Evolutionary conservation across 148 eudicot species (phyloP).

Genomic region (Amaranthus cruentus): DNA sequence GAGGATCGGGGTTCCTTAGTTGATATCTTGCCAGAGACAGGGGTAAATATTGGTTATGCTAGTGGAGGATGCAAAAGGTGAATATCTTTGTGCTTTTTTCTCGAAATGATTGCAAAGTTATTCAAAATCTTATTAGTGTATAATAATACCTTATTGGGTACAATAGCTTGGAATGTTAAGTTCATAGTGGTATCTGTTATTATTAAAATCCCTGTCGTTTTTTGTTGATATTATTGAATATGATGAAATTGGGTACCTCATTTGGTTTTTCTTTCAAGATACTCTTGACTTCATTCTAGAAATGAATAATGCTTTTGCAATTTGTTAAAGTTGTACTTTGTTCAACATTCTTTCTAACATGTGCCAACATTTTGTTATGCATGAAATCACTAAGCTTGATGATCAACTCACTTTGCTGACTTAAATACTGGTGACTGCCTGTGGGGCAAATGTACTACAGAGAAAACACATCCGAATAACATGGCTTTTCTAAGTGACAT

Average conservation of each 20-base stretch:
- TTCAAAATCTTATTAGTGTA: slow-evolving; percentile 11
- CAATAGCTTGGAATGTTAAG: not conserved
- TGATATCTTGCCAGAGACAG: slow-evolving; percentile 42
- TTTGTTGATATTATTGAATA: not conserved
- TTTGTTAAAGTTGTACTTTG: not conserved
- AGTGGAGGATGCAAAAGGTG: slow-evolving; percentile 93
- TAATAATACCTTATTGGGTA: not conserved
- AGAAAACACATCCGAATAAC: not conserved
- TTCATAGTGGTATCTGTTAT: not conserved
- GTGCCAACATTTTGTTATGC: not conserved
- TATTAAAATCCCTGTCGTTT: not conserved
- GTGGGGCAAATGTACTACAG: not conserved
- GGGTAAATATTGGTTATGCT: slow-evolving; percentile 61
- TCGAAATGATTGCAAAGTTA: not conserved
- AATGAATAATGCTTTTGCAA: not conserved
- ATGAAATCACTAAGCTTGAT: not conserved
- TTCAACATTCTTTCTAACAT: not conserved
- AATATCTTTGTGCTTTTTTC: slow-evolving; percentile 5
- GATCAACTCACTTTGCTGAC: not conserved
- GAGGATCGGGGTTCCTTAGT: slow-evolving; percentile 33
- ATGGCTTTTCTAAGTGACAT: not conserved
- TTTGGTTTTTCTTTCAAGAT: not conserved
- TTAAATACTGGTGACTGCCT: not conserved
- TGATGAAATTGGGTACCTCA: not conserved
- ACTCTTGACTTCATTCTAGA: not conserved